Percentiles rank a stretch among this genome's conserved stretches.
phyloP scores from a whole-genome alignment of 257 asterid species.

The Capsicum chinense region DNA sequence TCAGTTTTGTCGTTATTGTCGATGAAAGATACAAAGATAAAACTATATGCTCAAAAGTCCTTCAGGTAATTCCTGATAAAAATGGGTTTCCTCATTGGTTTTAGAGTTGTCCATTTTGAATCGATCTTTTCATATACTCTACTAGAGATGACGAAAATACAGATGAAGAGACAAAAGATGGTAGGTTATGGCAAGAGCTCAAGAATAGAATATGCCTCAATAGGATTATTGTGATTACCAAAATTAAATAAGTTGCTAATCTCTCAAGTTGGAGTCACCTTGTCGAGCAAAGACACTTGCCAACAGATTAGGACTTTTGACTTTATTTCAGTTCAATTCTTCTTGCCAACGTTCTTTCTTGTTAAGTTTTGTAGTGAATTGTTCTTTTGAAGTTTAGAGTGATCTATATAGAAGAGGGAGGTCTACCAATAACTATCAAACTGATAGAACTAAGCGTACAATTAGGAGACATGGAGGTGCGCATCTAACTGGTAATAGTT shows the following conservation, averaged over 20 bases:
- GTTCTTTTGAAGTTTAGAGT: constrained; percentile 67
- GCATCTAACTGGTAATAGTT: constrained; percentile 73
- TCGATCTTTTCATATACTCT: constrained; percentile 62
- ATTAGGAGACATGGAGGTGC: constrained; percentile 88
- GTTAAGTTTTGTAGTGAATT: constrained; percentile 73
- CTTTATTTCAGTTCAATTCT: constrained; percentile 79
- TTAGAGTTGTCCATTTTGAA: constrained; percentile 65
- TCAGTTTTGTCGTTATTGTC: constrained; percentile 74
- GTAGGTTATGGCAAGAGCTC: constrained; percentile 85
- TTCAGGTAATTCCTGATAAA: constrained; percentile 80
- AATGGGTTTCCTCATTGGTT: constrained; percentile 72
- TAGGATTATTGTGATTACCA: constrained; percentile 79
- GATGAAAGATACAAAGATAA: constrained; percentile 69
- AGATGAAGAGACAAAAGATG: constrained; percentile 74
- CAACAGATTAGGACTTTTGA: constrained; percentile 76
- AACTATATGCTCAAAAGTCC: constrained; percentile 68
- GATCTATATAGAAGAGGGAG: constrained; percentile 47
- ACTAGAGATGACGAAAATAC: constrained; percentile 48
- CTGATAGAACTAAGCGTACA: constrained; percentile 80
- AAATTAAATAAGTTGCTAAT: constrained; percentile 73
- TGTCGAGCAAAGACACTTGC: constrained; percentile 89
- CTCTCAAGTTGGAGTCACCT: constrained; percentile 79
- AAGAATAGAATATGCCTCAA: constrained; percentile 65
- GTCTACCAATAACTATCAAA: constrained; percentile 47
- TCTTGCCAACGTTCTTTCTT: constrained; percentile 79